Evolutionary conservation across 345 rosid genomes (phyloP).

Genomic region (Arabidopsis arenosa): DNA sequence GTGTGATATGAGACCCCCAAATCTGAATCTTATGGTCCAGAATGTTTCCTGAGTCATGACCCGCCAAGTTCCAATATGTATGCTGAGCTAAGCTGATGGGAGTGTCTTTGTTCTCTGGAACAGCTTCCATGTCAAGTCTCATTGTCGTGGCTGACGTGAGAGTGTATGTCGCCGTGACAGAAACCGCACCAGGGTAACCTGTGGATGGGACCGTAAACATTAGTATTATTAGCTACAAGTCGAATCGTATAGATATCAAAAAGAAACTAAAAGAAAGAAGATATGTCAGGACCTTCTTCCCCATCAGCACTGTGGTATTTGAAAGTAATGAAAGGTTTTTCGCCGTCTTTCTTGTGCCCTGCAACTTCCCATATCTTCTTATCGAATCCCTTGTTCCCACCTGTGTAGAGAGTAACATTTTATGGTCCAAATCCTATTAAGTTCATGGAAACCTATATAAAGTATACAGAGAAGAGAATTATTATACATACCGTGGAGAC

Average conservation of each 20-base stretch:
- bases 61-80: slow-evolving; percentile 94
- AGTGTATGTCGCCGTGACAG: slow-evolving; percentile 74
- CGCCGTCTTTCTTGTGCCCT: slow-evolving; percentile 61
- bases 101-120: slow-evolving; percentile 73
- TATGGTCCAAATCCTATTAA: background rate
- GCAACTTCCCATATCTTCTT: slow-evolving; percentile 79
- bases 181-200: slow-evolving; percentile 91
- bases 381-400: slow-evolving; percentile 89
- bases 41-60: slow-evolving; percentile 76
- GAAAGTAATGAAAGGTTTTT: slow-evolving; percentile 73
- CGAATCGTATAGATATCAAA: background rate
- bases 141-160: slow-evolving; percentile 71
- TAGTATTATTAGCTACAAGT: slow-evolving; percentile 5
- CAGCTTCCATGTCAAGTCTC: slow-evolving; percentile 95
- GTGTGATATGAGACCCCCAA: slow-evolving; percentile 81
- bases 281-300: slow-evolving; percentile 68
- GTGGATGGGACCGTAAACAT: slow-evolving; percentile 2
- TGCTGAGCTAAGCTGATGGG: slow-evolving; percentile 92
- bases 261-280: background rate
- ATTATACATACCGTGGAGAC: slow-evolving; percentile 77
- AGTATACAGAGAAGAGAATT: slow-evolving; percentile 7
- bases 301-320: slow-evolving; percentile 76
- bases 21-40: slow-evolving; percentile 79
- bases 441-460: background rate
- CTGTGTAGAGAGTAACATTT: slow-evolving; percentile 45